These are phyloP conservation scores for Trichoderma afroharzianum DNA, from an alignment of 2,329 filamentous ascomycete genomes.

Conservation along the genomic window DNA sequence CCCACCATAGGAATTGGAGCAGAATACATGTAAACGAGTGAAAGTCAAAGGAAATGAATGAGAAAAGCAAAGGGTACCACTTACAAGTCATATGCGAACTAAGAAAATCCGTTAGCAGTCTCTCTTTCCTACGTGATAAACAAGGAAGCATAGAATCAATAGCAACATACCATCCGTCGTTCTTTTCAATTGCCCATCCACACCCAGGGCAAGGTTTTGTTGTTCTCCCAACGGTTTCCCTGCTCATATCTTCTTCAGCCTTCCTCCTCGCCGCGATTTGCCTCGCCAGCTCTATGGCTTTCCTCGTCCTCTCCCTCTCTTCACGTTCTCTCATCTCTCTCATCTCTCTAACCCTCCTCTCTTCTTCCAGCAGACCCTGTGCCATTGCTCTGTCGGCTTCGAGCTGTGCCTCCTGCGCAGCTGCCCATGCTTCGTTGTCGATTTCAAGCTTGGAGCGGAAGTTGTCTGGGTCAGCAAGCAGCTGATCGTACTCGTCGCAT, in stretches of 20 bases:
- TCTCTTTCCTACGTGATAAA: not conserved
- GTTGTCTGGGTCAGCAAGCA: conserved; percentile 36
- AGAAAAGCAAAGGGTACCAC: conserved; percentile 19
- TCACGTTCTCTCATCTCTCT: conserved; percentile 25
- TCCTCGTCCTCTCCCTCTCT: conserved; percentile 25
- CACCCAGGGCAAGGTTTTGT: conserved; percentile 40
- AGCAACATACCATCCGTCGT: conserved; percentile 38
- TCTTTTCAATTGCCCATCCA: conserved; percentile 38
- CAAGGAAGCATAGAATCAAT: not conserved
- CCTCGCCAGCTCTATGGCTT: conserved; percentile 27
- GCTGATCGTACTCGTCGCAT: conserved; percentile 42
- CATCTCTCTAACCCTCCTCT: conserved; percentile 27
- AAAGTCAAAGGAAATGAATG: not conserved
- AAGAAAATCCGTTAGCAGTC: conserved; percentile 23
- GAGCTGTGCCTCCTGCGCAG: conserved; percentile 45
- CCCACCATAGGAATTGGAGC: conserved; percentile 6
- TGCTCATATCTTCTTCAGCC: conserved; percentile 35
- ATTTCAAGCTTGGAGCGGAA: conserved; percentile 37
- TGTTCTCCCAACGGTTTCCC: conserved; percentile 26
- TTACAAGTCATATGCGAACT: conserved; percentile 44
- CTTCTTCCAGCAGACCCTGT: conserved; percentile 30
- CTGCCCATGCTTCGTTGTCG: conserved; percentile 32
- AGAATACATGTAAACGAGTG: not conserved
- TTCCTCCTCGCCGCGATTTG: conserved; percentile 29
- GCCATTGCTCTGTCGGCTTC: conserved; percentile 41